phyloP scores from a whole-genome alignment of 768 basidiomycete species.

The Leucosporidium yakuticum region DNA sequence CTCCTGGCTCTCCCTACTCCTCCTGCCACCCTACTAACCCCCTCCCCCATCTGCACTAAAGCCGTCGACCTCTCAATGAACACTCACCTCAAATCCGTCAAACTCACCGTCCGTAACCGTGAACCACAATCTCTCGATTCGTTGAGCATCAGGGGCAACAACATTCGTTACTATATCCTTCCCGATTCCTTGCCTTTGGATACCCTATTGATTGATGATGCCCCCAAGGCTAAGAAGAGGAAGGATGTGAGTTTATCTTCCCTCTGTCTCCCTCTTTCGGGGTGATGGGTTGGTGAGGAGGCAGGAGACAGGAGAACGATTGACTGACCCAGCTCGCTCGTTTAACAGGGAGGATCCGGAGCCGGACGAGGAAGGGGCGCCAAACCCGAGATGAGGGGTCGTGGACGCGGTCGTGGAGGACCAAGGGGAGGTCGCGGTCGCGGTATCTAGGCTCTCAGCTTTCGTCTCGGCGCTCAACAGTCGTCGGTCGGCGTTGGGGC shows the following conservation, averaged over 20 bases:
- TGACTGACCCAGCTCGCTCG: no score
- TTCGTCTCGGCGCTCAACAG: no score
- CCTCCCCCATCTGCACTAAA: conserved; percentile 42
- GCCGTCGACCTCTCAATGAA: conserved; percentile 99
- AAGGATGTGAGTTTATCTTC: conserved; percentile 54
- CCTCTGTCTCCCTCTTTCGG: not conserved
- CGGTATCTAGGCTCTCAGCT: no score
- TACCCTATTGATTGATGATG: conserved; percentile 93
- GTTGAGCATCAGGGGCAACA: conserved; percentile 92
- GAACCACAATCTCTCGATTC: conserved; percentile 80
- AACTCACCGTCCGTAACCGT: conserved; percentile 87
- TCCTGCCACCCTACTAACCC: not conserved
- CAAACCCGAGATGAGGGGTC: no score
- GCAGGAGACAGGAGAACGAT: no score
- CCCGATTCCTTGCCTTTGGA: conserved; percentile 95
- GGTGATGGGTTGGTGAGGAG: no score
- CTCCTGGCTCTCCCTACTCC: not conserved
- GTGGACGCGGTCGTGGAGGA: no score
- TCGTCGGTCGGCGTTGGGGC: no score
- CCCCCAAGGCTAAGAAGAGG: conserved; percentile 92
- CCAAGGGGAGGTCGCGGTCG: no score
- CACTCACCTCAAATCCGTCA: conserved; percentile 95
- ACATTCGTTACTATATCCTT: conserved; percentile 92
- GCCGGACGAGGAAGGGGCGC: no score
- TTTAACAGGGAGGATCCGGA: no score